Percentiles rank a stretch among this genome's conserved stretches.
These are phyloP conservation scores for Russula virescens DNA, from an alignment of 768 basidiomycete genomes.

Conservation along the genomic window DNA sequence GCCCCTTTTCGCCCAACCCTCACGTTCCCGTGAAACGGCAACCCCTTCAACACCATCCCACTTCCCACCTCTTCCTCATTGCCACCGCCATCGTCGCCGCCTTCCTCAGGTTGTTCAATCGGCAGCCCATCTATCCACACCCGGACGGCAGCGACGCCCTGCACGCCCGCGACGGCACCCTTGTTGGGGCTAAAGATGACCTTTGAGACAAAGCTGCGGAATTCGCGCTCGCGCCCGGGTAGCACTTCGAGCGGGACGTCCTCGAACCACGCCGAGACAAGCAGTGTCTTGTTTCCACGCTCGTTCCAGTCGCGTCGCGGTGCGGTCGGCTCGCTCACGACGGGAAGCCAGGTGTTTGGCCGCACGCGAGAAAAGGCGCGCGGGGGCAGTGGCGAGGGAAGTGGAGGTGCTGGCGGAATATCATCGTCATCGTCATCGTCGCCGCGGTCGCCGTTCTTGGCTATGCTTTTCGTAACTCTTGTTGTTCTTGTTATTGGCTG, in stretches of 20 bases:
- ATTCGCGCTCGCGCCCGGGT: conserved; percentile 70
- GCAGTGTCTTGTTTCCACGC: conserved; percentile 49
- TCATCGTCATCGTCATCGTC: conserved; percentile 22
- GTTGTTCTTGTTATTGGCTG: background rate
- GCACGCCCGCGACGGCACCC: conserved; percentile 20
- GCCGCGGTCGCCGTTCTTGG: background rate
- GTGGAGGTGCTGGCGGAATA: conserved; percentile 42
- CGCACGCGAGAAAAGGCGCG: conserved; percentile 71
- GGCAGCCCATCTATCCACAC: conserved; percentile 19
- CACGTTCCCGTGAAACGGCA: conserved; percentile 22
- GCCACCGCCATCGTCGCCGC: background rate
- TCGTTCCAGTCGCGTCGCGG: conserved; percentile 37
- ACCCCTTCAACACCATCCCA: conserved; percentile 12
- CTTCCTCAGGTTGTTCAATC: background rate
- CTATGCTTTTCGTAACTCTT: background rate
- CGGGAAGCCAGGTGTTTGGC: conserved; percentile 61
- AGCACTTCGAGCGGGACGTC: conserved; percentile 75
- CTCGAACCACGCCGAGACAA: conserved; percentile 57
- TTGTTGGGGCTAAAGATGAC: conserved; percentile 33
- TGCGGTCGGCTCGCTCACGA: conserved; percentile 37
- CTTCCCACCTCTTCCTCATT: too few relatives aligned
- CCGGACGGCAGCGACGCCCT: conserved; percentile 17
- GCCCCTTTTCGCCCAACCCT: conserved; percentile 12
- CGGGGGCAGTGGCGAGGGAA: conserved; percentile 63
- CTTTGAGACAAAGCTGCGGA: conserved; percentile 73